Conservation (phyloP, 2,329 filamentous ascomycete species). For the Orbilia oligospora region DNA sequence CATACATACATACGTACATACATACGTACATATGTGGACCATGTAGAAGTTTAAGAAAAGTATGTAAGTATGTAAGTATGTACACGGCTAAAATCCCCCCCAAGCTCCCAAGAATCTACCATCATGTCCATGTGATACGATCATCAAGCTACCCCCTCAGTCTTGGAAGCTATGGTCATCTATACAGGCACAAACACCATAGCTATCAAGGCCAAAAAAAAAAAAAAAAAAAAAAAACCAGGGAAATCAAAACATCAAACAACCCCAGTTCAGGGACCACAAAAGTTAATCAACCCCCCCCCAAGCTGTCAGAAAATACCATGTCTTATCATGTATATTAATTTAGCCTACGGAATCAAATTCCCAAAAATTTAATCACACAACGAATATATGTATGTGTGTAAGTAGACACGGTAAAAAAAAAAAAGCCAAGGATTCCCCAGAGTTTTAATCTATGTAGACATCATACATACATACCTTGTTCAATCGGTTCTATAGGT, state of each 20-base stretch:
- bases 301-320: constrained; percentile 26
- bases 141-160: background rate
- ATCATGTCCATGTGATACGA: constrained; percentile 17
- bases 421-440: constrained; percentile 37
- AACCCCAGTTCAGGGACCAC: constrained; percentile 1
- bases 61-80: too few relatives aligned
- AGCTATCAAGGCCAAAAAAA: too few relatives aligned
- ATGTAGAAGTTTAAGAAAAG: too few relatives aligned
- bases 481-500: background rate
- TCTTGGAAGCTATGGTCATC: constrained; percentile 15
- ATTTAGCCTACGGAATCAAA: constrained; percentile 38
- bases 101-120: background rate
- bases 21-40: too few relatives aligned
- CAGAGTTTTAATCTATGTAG: constrained; percentile 53
- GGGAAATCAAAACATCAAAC: background rate
- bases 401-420: background rate
- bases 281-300: background rate
- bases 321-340: background rate
- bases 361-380: constrained; percentile 26
- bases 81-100: constrained; percentile 1
- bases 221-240: too few relatives aligned
- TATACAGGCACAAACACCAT: too few relatives aligned
- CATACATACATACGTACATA: too few relatives aligned
- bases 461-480: background rate
- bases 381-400: background rate